phyloP scores from a whole-genome alignment of 2,329 filamentous ascomycete genomes.

The Aspergillus neotritici region DNA sequence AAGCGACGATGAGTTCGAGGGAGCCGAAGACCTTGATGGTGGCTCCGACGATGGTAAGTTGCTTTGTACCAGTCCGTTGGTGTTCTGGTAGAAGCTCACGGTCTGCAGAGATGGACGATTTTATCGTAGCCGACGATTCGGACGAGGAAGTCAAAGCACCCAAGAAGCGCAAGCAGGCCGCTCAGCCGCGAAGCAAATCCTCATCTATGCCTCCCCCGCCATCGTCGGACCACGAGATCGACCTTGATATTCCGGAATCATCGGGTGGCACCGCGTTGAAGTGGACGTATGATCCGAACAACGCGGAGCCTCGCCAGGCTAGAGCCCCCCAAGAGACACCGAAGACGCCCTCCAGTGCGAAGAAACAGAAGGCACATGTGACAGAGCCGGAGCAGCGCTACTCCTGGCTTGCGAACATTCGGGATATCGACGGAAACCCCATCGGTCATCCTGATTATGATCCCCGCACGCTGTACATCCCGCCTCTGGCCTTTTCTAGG shows the following conservation, averaged over 20 bases:
- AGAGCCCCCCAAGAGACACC: slow-evolving; percentile 35
- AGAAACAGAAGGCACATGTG: slow-evolving; percentile 64
- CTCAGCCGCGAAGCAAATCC: slow-evolving; percentile 37
- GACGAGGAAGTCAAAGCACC: slow-evolving; percentile 59
- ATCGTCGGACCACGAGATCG: slow-evolving; percentile 50
- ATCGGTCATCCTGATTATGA: slow-evolving; percentile 83
- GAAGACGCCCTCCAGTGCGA: slow-evolving; percentile 33
- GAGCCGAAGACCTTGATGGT: slow-evolving; percentile 48
- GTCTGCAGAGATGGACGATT: slow-evolving; percentile 71
- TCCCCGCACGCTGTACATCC: slow-evolving; percentile 83
- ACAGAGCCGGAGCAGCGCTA: slow-evolving; percentile 83
- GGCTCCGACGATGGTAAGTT: slow-evolving; percentile 46
- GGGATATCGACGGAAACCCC: slow-evolving; percentile 76
- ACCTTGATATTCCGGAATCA: slow-evolving; percentile 50
- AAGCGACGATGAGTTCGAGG: slow-evolving; percentile 63
- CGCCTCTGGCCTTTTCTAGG: slow-evolving; percentile 68
- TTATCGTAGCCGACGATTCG: slow-evolving; percentile 80
- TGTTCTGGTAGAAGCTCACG: slow-evolving; percentile 1
- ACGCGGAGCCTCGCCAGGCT: slow-evolving; percentile 47
- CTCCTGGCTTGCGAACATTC: slow-evolving; percentile 78
- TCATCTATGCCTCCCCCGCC: slow-evolving; percentile 45
- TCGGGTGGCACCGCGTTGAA: slow-evolving; percentile 68
- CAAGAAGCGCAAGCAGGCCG: slow-evolving; percentile 66
- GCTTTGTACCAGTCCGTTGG: neutral
- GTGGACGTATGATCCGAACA: slow-evolving; percentile 69